Percentiles rank a stretch among this genome's conserved stretches.
Evolutionary conservation across 441 rosid species (phyloP).

Genomic region (Raphanus hybrid): DNA sequence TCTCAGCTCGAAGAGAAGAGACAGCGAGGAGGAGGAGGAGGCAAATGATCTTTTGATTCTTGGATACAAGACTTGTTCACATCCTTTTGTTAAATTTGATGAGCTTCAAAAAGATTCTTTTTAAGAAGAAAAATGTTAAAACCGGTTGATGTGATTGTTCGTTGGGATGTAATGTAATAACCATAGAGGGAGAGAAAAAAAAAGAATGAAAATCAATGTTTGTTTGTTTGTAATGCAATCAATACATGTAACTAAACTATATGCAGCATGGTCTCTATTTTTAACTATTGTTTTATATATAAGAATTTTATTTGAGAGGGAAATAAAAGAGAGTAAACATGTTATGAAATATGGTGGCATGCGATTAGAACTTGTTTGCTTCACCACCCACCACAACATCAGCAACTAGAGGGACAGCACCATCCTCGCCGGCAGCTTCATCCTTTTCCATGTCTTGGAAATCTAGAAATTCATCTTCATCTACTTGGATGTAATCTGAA

Average conservation of each 20-base stretch:
- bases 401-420: not conserved
- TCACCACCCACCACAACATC: not conserved
- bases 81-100: too few species aligned
- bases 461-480: not conserved
- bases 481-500: not conserved
- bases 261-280: not conserved
- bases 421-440: not conserved
- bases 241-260: conserved; percentile 17
- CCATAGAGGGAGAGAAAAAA: conserved; percentile 17
- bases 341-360: not conserved
- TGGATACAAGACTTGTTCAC: not conserved
- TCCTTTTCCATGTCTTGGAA: not conserved
- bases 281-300: not conserved
- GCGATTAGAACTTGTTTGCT: not conserved
- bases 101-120: conserved; percentile 21
- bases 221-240: conserved; percentile 39
- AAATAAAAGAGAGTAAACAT: not conserved
- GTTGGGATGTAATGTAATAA: conserved; percentile 44
- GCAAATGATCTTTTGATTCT: conserved; percentile 41
- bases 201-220: not conserved
- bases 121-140: not conserved
- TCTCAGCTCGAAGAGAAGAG: conserved; percentile 81
- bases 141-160: conserved; percentile 41
- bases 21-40: conserved; percentile 51
- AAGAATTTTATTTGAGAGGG: not conserved